Percentiles rank a stretch among this genome's conserved stretches.
Evolutionary conservation across 768 basidiomycete genomes (phyloP).

Genomic region (Holtermannia corniformis): DNA sequence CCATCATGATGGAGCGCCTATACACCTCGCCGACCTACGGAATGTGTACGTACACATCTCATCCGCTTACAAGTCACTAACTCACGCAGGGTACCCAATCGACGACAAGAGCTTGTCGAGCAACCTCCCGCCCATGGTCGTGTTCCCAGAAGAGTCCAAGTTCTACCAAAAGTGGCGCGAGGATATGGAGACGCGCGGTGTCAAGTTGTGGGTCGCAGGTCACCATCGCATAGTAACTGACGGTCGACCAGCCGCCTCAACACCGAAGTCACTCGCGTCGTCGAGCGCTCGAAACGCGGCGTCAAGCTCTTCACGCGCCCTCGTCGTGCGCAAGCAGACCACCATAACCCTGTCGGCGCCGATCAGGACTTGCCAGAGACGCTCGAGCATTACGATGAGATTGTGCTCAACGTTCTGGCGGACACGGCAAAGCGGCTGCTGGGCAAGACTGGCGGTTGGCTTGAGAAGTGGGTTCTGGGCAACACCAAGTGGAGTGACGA

Average conservation of each 20-base stretch:
- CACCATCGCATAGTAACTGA: background rate
- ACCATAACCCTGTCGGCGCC: constrained; percentile 39
- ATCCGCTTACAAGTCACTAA: background rate
- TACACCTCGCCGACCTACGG: constrained; percentile 46
- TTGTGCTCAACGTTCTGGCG: constrained; percentile 46
- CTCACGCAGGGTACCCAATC: constrained; percentile 39
- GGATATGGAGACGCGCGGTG: constrained; percentile 38
- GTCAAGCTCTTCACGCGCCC: constrained; percentile 39
- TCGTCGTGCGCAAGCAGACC: constrained; percentile 36
- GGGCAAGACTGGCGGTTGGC: constrained; percentile 42
- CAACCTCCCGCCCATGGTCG: constrained; percentile 45
- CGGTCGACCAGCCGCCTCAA: constrained; percentile 33
- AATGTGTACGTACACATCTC: constrained; percentile 40
- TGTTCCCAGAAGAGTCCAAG: constrained; percentile 42
- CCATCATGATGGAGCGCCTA: constrained; percentile 45
- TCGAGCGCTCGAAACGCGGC: constrained; percentile 27
- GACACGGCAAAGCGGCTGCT: constrained; percentile 46
- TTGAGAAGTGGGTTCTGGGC: constrained; percentile 45
- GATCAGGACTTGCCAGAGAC: constrained; percentile 40
- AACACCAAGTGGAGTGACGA: constrained; percentile 46
- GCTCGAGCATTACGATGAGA: constrained; percentile 45
- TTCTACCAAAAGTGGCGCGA: constrained; percentile 43
- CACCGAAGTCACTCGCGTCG: constrained; percentile 38
- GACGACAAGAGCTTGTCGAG: constrained; percentile 41
- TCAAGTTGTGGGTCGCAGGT: constrained; percentile 32